Evolutionary conservation across 2,329 filamentous ascomycete species (phyloP).

Genomic region (Nemania sp.): DNA sequence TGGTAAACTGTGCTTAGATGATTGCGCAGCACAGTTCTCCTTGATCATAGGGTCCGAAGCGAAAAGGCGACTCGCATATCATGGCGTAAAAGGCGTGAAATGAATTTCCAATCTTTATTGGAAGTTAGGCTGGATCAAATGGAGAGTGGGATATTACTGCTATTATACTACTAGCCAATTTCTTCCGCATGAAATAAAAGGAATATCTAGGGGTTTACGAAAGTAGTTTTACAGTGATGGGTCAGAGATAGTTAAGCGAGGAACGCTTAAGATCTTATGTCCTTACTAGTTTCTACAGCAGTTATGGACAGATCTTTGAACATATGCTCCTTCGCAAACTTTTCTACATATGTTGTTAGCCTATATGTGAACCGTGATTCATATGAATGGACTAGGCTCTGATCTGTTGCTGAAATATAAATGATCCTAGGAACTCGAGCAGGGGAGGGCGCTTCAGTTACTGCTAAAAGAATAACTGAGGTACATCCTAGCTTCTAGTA

Average conservation of each 20-base stretch:
- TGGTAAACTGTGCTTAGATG: constrained; percentile 3
- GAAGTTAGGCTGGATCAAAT: constrained; percentile 17
- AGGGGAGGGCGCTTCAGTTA: no score
- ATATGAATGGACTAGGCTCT: not conserved
- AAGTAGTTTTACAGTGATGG: constrained; percentile 9
- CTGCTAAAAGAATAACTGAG: no score
- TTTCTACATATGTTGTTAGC: not conserved
- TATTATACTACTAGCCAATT: constrained; percentile 12
- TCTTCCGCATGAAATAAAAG: constrained; percentile 5
- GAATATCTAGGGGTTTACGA: constrained; percentile 4
- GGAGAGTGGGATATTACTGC: constrained; percentile 10
- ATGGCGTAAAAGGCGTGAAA: constrained; percentile 28
- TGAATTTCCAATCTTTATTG: constrained; percentile 21
- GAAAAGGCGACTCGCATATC: constrained; percentile 26
- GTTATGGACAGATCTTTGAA: constrained; percentile 19
- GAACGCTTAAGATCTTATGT: constrained; percentile 11
- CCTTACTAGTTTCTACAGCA: constrained; percentile 15
- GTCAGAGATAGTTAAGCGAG: constrained; percentile 12
- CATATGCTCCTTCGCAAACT: not conserved
- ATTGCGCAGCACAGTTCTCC: constrained; percentile 15
- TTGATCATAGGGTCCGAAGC: constrained; percentile 12
- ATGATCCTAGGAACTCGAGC: no score
- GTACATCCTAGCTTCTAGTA: no score
- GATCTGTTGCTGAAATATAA: not conserved
- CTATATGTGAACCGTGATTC: not conserved